Conservation (phyloP, 2,329 filamentous ascomycete genomes). For the Epichloe sibirici region DNA sequence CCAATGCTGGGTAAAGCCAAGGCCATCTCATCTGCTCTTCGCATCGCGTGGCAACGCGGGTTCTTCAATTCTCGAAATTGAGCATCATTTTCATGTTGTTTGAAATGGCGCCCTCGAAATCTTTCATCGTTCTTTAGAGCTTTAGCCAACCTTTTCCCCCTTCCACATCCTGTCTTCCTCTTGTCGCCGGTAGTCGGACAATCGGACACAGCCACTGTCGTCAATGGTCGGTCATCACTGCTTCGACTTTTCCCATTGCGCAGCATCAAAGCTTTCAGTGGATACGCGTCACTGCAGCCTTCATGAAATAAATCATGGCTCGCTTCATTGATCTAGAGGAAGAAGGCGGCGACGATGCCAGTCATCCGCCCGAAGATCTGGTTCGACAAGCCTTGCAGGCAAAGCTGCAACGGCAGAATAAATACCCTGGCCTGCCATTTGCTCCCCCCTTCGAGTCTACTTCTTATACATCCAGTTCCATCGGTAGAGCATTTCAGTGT, state of each 20-base stretch:
- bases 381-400: conserved; percentile 2
- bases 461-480: conserved; percentile 9
- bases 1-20: background rate
- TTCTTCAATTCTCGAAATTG: background rate
- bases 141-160: background rate
- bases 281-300: background rate
- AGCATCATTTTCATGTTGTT: background rate
- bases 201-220: background rate
- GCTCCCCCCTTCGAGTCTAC: background rate
- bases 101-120: conserved; percentile 6
- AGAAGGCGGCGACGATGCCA: conserved; percentile 5
- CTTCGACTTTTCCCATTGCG: background rate
- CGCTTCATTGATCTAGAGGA: conserved; percentile 14
- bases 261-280: background rate
- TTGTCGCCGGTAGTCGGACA: background rate
- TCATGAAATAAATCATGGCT: conserved; percentile 8
- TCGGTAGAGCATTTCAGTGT: conserved; percentile 21
- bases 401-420: conserved; percentile 1
- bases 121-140: background rate
- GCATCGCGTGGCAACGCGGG: background rate
- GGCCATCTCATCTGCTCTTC: background rate
- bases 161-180: background rate
- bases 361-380: conserved; percentile 3
- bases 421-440: background rate
- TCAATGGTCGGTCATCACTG: background rate